A percentile compares a stretch with the other conserved stretches of the same genome.
Conservation (phyloP, 306 rosid species). For the Quercus berberidifolia region DNA sequence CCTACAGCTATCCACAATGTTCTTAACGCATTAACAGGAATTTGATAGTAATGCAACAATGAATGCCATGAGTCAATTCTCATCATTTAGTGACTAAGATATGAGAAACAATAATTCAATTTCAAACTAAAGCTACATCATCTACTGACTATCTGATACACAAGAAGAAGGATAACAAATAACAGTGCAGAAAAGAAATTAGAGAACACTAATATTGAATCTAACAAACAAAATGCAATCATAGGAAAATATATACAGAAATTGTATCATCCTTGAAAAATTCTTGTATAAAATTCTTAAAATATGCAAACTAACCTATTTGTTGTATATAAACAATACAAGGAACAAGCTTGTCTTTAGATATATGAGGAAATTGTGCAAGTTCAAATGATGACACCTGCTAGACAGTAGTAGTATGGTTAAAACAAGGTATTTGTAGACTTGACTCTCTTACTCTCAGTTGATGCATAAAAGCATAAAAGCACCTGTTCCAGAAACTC, state of each 20-base stretch:
- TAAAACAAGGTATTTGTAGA: constrained; percentile 3
- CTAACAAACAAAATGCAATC: neutral
- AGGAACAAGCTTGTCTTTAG: constrained; percentile 56
- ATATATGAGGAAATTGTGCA: constrained; percentile 54
- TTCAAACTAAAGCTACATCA: neutral
- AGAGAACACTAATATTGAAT: neutral
- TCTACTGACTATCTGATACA: neutral
- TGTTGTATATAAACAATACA: constrained; percentile 83
- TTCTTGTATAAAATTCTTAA: constrained; percentile 7
- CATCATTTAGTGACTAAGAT: neutral
- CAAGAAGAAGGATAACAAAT: neutral
- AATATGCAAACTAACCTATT: constrained; percentile 59
- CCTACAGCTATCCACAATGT: neutral
- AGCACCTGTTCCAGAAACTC: constrained; percentile 84
- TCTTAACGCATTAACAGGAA: neutral
- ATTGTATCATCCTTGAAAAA: neutral
- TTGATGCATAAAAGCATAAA: constrained; percentile 21
- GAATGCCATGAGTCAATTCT: neutral
- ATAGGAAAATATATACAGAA: neutral
- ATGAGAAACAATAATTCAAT: neutral
- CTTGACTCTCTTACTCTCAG: neutral
- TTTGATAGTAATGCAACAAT: constrained; percentile 3
- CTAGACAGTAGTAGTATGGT: constrained; percentile 23
- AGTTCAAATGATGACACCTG: constrained; percentile 82
- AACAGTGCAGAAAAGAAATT: neutral